phyloP scores from a whole-genome alignment of 106 monocot genomes.

The Cymbidium sinense region DNA sequence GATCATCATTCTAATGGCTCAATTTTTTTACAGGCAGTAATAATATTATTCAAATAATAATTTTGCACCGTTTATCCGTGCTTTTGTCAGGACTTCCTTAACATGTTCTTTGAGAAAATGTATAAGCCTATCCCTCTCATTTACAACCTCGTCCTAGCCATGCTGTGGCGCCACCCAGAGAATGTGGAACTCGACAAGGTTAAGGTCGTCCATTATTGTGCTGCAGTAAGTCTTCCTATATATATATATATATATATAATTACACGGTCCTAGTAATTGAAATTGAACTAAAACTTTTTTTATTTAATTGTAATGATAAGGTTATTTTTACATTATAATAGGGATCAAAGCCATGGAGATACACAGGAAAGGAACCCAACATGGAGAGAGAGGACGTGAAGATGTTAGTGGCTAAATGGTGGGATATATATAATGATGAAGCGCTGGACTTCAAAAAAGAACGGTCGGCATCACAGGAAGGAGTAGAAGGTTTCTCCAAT shows the following conservation, averaged over 20 bases:
- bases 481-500: conserved; percentile 7
- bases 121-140: conserved; percentile 60
- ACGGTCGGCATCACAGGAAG: neutral
- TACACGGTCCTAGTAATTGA: too few relatives aligned
- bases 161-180: conserved; percentile 81
- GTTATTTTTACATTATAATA: conserved; percentile 5
- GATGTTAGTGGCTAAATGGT: conserved; percentile 68
- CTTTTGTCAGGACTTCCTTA: conserved; percentile 50
- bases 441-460: conserved; percentile 36
- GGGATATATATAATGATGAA: conserved; percentile 57
- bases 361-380: conserved; percentile 51
- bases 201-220: conserved; percentile 84
- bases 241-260: too few relatives aligned
- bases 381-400: conserved; percentile 74
- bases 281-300: too few relatives aligned
- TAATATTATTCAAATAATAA: neutral
- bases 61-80: neutral
- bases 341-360: conserved; percentile 91
- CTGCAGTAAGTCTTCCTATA: conserved; percentile 29
- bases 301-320: too few relatives aligned
- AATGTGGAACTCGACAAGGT: conserved; percentile 51
- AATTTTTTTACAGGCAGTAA: too few relatives aligned
- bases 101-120: conserved; percentile 49
- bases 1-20: too few relatives aligned
- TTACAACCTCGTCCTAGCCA: conserved; percentile 74